Base-by-base conservation (phyloP, 1,284 basidiomycete species). In the Puccinia novopanici region DNA sequence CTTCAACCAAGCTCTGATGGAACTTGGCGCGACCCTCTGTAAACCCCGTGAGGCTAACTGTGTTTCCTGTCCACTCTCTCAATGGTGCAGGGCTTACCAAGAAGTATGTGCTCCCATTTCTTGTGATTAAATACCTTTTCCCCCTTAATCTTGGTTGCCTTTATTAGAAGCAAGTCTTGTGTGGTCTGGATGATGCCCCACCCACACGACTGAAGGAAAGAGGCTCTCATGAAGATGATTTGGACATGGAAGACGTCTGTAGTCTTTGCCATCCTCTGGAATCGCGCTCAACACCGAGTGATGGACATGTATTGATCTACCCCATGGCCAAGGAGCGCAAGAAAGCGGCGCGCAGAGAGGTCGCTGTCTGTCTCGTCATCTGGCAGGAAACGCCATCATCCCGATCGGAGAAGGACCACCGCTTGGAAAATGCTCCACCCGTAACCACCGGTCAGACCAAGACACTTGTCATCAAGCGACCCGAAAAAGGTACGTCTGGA, bases 1-100 rank as follows among this genome's bases (percentile, higher is more conserved):
- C 85, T 89, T 94, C 83, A 95, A 96, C 85, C 93, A 96, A 86
- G 93, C 91, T 24, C 88, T 93, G 54, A 93, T 93, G 82, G 92
- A 93, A 84, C 89, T 97, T 3, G 94, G 94, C 59, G 92, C 92
- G 84, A 95, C 93, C 1, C 89, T 97, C 2, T 98, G 95, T 87
- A 93, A 91, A 85, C 91, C 93, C 42, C 90, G 90, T 80, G 89
- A 91, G 75, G 94, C 95, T 5, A 86, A 87, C 10, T 98, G 95
- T 83, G 85, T 83, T 12, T 84, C 86, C 19, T 98, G 95, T 86
- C 93, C 94, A 10, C 82, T 97, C 45, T 88, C 86, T 70, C 81
- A 86, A 22, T 89, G 89, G 86, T 98, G 95, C 84, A 86, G 87
- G 40, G 94, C 91, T 0, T 91, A 91, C 57, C 82, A 83, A 0